Evolutionary conservation across 495 filamentous ascomycete species (phyloP).

Genomic region (Xylaria longipes): DNA sequence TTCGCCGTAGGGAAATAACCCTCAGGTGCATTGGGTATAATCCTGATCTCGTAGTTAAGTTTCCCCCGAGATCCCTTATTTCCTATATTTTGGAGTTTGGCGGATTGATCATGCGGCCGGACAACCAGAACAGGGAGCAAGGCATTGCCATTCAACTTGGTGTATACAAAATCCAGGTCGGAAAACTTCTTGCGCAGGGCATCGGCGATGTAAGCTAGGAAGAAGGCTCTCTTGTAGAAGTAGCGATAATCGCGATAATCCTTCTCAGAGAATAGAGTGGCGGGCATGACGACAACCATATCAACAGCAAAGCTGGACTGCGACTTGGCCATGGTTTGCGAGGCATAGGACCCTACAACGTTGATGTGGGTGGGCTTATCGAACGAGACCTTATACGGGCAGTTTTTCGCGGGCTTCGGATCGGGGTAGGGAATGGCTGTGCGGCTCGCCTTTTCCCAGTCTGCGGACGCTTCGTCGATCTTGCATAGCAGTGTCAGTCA

Average conservation of each 20-base stretch:
- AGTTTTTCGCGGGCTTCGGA: slow-evolving; percentile 72
- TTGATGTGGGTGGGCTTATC: slow-evolving; percentile 78
- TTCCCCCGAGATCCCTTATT: slow-evolving; percentile 30
- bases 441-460: slow-evolving; percentile 67
- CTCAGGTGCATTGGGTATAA: slow-evolving; percentile 74
- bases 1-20: slow-evolving; percentile 70
- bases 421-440: slow-evolving; percentile 81
- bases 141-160: slow-evolving; percentile 74
- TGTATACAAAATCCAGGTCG: slow-evolving; percentile 66
- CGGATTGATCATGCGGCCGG: slow-evolving; percentile 12
- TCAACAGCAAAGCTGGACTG: slow-evolving; percentile 69
- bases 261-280: slow-evolving; percentile 83
- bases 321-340: slow-evolving; percentile 72
- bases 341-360: slow-evolving; percentile 85
- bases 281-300: slow-evolving; percentile 84
- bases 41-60: slow-evolving; percentile 66
- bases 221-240: slow-evolving; percentile 94
- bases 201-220: slow-evolving; percentile 78
- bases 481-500: slow-evolving; percentile 34
- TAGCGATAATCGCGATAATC: slow-evolving; percentile 93
- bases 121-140: slow-evolving; percentile 76
- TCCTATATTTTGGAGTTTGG: slow-evolving; percentile 9
- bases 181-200: slow-evolving; percentile 64
- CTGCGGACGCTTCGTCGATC: slow-evolving; percentile 70
- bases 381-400: slow-evolving; percentile 82